Evolutionary conservation across 2,329 filamentous ascomycete species (phyloP).

Genomic region (Fusarium multiceps): DNA sequence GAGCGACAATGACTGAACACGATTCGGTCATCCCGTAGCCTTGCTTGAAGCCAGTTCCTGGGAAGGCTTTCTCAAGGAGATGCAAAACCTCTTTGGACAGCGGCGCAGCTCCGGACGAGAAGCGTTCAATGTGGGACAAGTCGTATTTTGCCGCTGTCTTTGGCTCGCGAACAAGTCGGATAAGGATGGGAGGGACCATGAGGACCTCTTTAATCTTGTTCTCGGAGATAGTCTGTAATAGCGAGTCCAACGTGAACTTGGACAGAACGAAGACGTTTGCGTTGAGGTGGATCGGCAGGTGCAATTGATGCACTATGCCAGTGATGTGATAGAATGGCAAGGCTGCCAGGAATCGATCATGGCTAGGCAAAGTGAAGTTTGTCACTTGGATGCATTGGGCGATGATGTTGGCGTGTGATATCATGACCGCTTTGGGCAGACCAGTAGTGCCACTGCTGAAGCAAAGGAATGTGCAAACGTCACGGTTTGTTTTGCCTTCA

Average conservation of each 20-base stretch:
- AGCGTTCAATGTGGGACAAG: constrained; percentile 12
- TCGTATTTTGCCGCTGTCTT: constrained; percentile 19
- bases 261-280: background rate
- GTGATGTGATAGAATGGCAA: constrained; percentile 47
- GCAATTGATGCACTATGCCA: constrained; percentile 5
- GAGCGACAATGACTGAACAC: constrained; percentile 76
- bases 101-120: constrained; percentile 35
- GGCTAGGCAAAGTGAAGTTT: constrained; percentile 1
- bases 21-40: constrained; percentile 93
- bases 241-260: background rate
- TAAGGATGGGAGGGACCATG: constrained; percentile 2
- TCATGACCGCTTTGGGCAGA: constrained; percentile 40
- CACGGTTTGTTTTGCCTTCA: background rate
- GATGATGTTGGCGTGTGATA: constrained; percentile 40
- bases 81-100: constrained; percentile 16
- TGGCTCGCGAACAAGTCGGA: background rate
- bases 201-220: background rate
- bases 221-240: background rate
- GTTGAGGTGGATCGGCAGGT: background rate
- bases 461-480: constrained; percentile 31
- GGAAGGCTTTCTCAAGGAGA: constrained; percentile 24
- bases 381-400: constrained; percentile 33
- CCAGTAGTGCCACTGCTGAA: constrained; percentile 44
- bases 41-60: constrained; percentile 33
- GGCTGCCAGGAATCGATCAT: constrained; percentile 29